Percentiles rank a stretch among this genome's conserved stretches.
Conservation (phyloP, 148 eudicot genomes). For the Cornus kousa region DNA sequence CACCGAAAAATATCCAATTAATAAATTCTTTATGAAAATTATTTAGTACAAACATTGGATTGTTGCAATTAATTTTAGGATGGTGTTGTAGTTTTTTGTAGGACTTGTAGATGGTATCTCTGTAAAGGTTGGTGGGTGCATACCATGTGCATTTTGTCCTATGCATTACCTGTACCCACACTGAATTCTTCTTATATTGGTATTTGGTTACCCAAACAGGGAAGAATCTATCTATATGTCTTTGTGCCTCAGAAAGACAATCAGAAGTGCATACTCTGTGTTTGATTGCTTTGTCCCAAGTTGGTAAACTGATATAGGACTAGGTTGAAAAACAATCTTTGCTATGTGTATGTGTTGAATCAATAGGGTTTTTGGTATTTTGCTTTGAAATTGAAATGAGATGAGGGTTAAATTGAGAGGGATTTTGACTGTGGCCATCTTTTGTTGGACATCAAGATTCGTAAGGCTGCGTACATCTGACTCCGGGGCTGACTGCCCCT, state of each 20-base stretch:
- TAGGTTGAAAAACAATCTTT: too few relatives aligned
- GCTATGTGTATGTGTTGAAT: too few relatives aligned
- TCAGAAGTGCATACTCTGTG: background rate
- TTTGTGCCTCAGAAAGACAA: background rate
- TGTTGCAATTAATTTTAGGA: background rate
- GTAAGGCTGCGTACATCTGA: too few relatives aligned
- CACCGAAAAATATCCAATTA: background rate
- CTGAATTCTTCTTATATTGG: background rate
- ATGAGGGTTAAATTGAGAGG: too few relatives aligned
- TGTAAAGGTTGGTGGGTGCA: constrained; percentile 10
- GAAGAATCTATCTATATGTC: background rate
- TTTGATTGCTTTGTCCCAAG: too few relatives aligned
- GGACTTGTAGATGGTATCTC: background rate
- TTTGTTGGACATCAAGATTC: too few relatives aligned
- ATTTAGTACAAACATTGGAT: background rate
- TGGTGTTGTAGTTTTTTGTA: background rate
- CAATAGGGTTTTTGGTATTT: too few relatives aligned
- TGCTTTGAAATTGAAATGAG: too few relatives aligned
- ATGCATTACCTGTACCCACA: background rate
- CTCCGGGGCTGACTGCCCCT: too few relatives aligned
- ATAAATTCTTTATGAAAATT: too few relatives aligned
- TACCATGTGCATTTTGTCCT: constrained; percentile 20
- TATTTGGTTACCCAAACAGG: constrained; percentile 2
- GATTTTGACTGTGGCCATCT: too few relatives aligned
- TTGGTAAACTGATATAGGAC: too few relatives aligned